Percentiles rank a stretch among this genome's conserved stretches.
These are phyloP conservation scores for Irpex rosettiformis DNA, from an alignment of 1,284 basidiomycete genomes.

Conservation along the genomic window DNA sequence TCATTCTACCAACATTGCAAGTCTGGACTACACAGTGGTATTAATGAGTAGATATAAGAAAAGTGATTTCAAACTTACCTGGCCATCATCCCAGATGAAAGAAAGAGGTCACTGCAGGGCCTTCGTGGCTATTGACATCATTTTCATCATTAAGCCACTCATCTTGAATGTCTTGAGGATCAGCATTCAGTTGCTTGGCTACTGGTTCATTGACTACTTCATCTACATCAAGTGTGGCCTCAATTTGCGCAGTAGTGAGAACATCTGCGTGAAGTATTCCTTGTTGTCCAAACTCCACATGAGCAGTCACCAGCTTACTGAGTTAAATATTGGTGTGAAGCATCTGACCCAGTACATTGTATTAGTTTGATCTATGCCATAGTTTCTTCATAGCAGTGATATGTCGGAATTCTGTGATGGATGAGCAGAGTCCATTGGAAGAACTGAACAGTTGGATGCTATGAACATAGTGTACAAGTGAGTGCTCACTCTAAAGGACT, in stretches of 20 bases:
- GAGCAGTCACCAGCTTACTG: slow-evolving; percentile 26
- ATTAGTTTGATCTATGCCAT: slow-evolving; percentile 28
- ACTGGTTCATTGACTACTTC: no score
- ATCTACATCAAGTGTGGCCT: no score
- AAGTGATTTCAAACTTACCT: no score
- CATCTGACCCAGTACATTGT: slow-evolving; percentile 31
- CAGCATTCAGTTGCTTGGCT: no score
- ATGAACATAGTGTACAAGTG: slow-evolving; percentile 18
- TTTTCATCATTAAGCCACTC: no score
- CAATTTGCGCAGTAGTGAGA: not conserved
- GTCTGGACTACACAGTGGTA: no score
- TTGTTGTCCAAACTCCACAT: slow-evolving; percentile 18
- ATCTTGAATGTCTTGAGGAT: no score
- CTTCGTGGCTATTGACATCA: no score
- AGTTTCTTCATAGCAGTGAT: slow-evolving; percentile 35
- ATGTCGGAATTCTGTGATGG: slow-evolving; percentile 23
- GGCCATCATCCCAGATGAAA: no score
- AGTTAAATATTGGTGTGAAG: slow-evolving; percentile 26
- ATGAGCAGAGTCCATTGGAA: slow-evolving; percentile 22
- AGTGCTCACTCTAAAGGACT: slow-evolving; percentile 17
- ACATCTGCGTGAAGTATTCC: slow-evolving; percentile 20
- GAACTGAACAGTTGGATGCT: slow-evolving; percentile 19
- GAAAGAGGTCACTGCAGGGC: no score
- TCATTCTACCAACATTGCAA: no score
- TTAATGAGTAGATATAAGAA: no score